Percentiles rank a stretch among this genome's conserved stretches.
These are phyloP conservation scores for Yamadazyma dushanensis DNA, from an alignment of 1,139 yeast genomes.

Conservation along the genomic window DNA sequence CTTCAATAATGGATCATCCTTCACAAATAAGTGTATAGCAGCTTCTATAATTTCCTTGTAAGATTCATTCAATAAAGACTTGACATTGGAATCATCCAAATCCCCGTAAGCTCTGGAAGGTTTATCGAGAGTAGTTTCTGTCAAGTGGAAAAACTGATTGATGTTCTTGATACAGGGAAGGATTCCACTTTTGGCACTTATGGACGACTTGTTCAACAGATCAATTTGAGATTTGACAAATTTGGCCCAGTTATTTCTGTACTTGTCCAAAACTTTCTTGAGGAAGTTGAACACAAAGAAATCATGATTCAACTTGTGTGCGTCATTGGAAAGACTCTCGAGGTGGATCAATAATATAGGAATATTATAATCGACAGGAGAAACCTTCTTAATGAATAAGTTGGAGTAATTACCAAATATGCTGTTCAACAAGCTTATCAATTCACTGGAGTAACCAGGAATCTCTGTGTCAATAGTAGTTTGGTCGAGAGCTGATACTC, in stretches of 20 bases:
- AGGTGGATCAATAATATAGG: conserved; percentile 42
- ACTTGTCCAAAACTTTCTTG: conserved; percentile 52
- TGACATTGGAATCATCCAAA: conserved; percentile 24
- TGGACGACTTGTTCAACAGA: conserved; percentile 49
- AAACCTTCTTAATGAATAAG: conserved; percentile 35
- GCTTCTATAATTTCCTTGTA: conserved; percentile 40
- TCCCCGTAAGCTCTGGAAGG: conserved; percentile 20
- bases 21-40: conserved; percentile 34
- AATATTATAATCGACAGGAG: conserved; percentile 37
- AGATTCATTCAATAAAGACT: conserved; percentile 40
- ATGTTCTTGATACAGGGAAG: conserved; percentile 36
- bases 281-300: conserved; percentile 54
- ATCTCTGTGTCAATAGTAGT: conserved; percentile 20
- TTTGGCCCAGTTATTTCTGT: conserved; percentile 57
- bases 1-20: conserved; percentile 47
- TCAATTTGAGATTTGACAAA: conserved; percentile 57
- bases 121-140: conserved; percentile 34
- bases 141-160: conserved; percentile 32
- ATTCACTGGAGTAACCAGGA: conserved; percentile 49
- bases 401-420: conserved; percentile 53
- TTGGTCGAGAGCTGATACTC: conserved; percentile 28
- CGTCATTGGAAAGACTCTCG: conserved; percentile 38
- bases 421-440: conserved; percentile 50
- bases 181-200: conserved; percentile 44
- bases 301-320: conserved; percentile 64